Base-by-base conservation (phyloP, 441 rosid species). In the Kokia cookei region DNA sequence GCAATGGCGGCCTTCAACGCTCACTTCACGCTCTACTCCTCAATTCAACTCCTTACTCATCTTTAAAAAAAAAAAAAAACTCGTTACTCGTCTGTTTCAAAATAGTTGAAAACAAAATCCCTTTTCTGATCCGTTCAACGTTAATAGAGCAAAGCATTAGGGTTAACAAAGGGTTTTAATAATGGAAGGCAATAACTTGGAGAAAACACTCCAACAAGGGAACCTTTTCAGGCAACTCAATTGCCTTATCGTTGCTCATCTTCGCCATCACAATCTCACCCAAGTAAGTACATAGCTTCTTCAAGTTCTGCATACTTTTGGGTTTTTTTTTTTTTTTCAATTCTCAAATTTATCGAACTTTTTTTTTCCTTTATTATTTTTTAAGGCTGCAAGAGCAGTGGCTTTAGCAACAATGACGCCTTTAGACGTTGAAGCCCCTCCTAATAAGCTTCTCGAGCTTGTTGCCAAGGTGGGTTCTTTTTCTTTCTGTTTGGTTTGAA, bases 381-480 rank as follows among this genome's bases (percentile, higher is more conserved):
- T 78, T 40, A 71, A 91, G 97, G 98, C 90, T 63, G 97, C 98
- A 62, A 89, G 83, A 80, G 86, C 76, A 4, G 97, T 93, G 80
- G 95, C 97, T 78, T 83, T 89, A 15, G 95, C 91, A 0, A 91
- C 97, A 3, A 90, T 93, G 96, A 91, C 92, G 19, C 96, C 97
- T 22, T 78, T 89, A 81, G 80, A 87, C 47, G 87, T 86, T 47
- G 95, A 91, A 65, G 91, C 75, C 54, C 88, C 94, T 65, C 87
- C 90, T 19, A 87, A 86, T 79, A 91, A 86, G 85, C 96, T 93
- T 61, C 83, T 90, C n/a, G 93, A 93, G 80, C 90, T 93, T 45
- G 88, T 93, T 70, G 86, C 98, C 59, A 91, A 90, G 97, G 98
- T 93, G 5, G n/a, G 26, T 43, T 60, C 61, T 61, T 64, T 69